Percentiles rank a stretch among this genome's conserved stretches.
Evolutionary conservation across 345 rosid genomes (phyloP).

Genomic region (Limnanthes douglasii): DNA sequence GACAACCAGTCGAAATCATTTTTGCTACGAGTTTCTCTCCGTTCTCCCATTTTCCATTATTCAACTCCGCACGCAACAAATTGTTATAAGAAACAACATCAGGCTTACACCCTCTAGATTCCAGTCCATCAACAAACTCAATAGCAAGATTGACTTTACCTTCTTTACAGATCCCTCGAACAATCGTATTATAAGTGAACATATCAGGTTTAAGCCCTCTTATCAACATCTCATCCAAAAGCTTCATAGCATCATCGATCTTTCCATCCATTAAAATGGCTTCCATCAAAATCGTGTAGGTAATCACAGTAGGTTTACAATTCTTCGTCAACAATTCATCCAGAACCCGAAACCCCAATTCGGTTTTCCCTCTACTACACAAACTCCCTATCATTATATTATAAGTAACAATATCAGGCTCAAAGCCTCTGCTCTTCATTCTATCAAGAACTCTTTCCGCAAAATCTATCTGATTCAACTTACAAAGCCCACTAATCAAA

Average conservation of each 20-base stretch:
- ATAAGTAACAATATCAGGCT: slow-evolving; percentile 64
- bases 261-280: slow-evolving; percentile 48
- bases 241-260: slow-evolving; percentile 48
- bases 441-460: slow-evolving; percentile 45
- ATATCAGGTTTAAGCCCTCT: slow-evolving; percentile 55
- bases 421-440: slow-evolving; percentile 54
- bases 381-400: slow-evolving; percentile 72
- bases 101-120: slow-evolving; percentile 39
- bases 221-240: slow-evolving; percentile 65
- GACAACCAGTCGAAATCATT: slow-evolving; percentile 39
- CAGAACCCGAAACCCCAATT: slow-evolving; percentile 42
- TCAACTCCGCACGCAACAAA: slow-evolving; percentile 43
- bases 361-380: slow-evolving; percentile 54
- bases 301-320: slow-evolving; percentile 58
- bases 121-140: slow-evolving; percentile 34
- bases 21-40: slow-evolving; percentile 48
- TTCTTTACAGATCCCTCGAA: slow-evolving; percentile 68
- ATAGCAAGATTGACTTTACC: slow-evolving; percentile 42
- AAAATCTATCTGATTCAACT: slow-evolving; percentile 45
- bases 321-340: slow-evolving; percentile 44
- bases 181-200: slow-evolving; percentile 50
- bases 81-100: slow-evolving; percentile 59
- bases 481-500: slow-evolving; percentile 68
- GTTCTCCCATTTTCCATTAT: slow-evolving; percentile 53
- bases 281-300: slow-evolving; percentile 77